Evolutionary conservation across 305 asterid genomes (phyloP).

Genomic region (Plantago lanceolata): DNA sequence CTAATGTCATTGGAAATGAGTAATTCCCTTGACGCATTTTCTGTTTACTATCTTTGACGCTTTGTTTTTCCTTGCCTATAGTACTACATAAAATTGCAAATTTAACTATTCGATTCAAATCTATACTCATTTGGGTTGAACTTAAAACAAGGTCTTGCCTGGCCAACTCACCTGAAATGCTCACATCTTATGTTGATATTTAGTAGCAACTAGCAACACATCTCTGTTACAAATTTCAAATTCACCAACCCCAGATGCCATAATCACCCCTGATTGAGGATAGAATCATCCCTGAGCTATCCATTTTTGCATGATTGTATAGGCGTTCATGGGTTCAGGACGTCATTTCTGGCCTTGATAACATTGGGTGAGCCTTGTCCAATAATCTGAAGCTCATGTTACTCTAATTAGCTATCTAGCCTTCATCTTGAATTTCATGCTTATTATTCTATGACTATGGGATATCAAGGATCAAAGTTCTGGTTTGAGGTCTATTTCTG

Average conservation of each 20-base stretch:
- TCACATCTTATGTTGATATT: neutral
- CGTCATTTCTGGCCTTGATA: neutral
- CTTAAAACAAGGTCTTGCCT: neutral
- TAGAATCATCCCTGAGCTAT: neutral
- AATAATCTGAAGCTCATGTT: neutral
- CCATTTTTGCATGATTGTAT: neutral
- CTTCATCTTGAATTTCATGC: neutral
- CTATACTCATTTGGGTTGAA: neutral
- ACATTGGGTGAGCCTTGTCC: neutral
- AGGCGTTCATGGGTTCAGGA: neutral
- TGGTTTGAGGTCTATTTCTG: neutral
- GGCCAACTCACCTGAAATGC: neutral
- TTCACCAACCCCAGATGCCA: slow-evolving; percentile 6
- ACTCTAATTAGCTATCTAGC: neutral
- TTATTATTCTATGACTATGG: neutral
- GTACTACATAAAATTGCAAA: no score
- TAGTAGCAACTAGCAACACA: neutral
- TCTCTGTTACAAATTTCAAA: neutral
- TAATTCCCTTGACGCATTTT: neutral
- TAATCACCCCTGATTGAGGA: neutral
- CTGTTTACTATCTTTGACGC: neutral
- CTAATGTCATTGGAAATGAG: neutral
- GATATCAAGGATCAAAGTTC: neutral
- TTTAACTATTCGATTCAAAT: no score
- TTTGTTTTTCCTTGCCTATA: neutral